Conservation (phyloP, 129 eudicot species). For the Glebionis coronaria region DNA sequence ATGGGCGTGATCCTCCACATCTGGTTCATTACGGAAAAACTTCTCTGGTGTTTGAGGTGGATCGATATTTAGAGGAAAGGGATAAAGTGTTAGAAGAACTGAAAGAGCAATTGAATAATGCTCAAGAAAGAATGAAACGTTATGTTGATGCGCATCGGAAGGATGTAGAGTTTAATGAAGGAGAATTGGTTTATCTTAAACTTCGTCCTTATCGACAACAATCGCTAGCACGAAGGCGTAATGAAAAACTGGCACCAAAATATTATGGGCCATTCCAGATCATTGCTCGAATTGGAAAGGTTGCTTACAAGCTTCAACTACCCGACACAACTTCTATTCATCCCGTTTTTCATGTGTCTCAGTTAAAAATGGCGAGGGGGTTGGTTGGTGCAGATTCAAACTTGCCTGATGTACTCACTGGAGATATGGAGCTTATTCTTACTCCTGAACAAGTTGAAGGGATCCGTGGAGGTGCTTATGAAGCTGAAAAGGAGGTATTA, state of each 20-base stretch:
- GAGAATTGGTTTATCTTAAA: background rate
- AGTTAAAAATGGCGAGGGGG: no score
- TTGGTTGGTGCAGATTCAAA: no score
- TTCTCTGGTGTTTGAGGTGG: background rate
- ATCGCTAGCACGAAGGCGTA: background rate
- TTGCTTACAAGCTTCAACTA: background rate
- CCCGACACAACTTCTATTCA: background rate
- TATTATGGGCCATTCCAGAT: background rate
- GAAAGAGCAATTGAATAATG: background rate
- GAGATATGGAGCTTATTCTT: no score
- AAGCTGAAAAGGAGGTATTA: background rate
- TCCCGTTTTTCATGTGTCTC: no score
- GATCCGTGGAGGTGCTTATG: background rate
- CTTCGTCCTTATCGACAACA: background rate
- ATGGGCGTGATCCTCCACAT: background rate
- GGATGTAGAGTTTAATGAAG: background rate
- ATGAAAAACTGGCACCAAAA: background rate
- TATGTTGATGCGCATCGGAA: background rate
- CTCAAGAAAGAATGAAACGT: background rate
- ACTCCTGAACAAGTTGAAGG: no score
- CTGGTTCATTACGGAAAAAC: background rate
- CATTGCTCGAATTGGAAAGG: background rate
- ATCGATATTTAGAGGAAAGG: background rate
- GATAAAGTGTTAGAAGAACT: background rate
- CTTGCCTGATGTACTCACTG: no score